Percentiles rank a stretch among this genome's conserved stretches.
phyloP scores from a whole-genome alignment of 106 monocot species.

The Acorus gramineus region DNA sequence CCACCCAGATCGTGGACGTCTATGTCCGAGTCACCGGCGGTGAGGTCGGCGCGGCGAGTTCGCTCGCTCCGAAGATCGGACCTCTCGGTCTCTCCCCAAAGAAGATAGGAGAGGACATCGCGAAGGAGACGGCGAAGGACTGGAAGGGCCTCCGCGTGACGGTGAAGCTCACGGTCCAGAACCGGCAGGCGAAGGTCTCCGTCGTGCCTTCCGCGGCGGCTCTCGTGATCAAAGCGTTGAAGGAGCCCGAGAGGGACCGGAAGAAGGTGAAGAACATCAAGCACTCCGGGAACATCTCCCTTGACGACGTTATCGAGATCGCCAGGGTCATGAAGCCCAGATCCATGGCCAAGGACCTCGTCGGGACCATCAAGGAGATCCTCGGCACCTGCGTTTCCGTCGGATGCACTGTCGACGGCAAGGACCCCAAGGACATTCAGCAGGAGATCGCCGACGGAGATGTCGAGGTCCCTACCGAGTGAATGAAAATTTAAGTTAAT shows the following conservation, averaged over 20 bases:
- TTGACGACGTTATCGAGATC: conserved; percentile 60
- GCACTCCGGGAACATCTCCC: conserved; percentile 53
- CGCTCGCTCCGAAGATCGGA: conserved; percentile 56
- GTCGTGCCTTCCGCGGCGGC: conserved; percentile 62
- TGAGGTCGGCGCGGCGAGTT: conserved; percentile 57
- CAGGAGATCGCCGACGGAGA: conserved; percentile 34
- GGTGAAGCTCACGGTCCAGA: conserved; percentile 65
- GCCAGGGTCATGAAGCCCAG: conserved; percentile 40
- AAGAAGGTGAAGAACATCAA: conserved; percentile 68
- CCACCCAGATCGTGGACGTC: conserved; percentile 48
- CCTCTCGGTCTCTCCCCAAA: conserved; percentile 64
- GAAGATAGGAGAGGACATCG: conserved; percentile 68
- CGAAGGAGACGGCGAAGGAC: conserved; percentile 61
- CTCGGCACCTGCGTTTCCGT: conserved; percentile 63
- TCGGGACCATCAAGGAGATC: conserved; percentile 53
- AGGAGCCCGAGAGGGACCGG: conserved; percentile 61
- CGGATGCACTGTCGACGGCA: conserved; percentile 59
- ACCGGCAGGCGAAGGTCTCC: conserved; percentile 57
- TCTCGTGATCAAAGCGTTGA: conserved; percentile 57
- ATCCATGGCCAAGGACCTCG: conserved; percentile 64
- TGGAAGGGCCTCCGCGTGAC: conserved; percentile 74
- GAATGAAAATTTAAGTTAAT: too few species aligned
- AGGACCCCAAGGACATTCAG: conserved; percentile 62
- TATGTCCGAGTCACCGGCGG: conserved; percentile 66
- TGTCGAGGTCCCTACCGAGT: conserved; percentile 29